phyloP scores from a whole-genome alignment of 805 yeast genomes.

The Candida anglica region DNA sequence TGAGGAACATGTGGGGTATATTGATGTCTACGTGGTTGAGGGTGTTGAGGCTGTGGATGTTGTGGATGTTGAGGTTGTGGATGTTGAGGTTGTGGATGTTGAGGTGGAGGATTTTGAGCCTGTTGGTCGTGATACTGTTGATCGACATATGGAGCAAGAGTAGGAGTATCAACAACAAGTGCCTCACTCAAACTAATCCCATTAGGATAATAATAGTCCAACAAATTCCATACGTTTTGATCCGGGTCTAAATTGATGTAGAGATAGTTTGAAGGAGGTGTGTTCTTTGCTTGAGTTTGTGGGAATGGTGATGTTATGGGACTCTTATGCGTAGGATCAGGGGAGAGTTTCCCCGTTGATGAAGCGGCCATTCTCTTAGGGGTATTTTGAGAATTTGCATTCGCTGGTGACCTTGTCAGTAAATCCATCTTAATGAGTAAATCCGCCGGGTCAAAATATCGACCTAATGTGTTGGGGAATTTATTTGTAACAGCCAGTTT shows the following conservation, averaged over 20 bases:
- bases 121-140: background rate
- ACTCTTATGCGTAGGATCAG: constrained; percentile 1
- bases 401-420: constrained; percentile 7
- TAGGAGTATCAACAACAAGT: constrained; percentile 52
- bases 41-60: no score
- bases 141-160: background rate
- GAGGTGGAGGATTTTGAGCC: constrained; percentile 5
- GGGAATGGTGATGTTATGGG: background rate
- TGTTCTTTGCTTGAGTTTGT: background rate
- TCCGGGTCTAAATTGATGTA: constrained; percentile 51
- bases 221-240: constrained; percentile 49
- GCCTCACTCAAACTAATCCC: constrained; percentile 70
- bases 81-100: no score
- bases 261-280: constrained; percentile 1
- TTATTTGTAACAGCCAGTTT: constrained; percentile 60
- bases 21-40: background rate
- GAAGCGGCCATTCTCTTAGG: constrained; percentile 1
- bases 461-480: constrained; percentile 64
- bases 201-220: constrained; percentile 59
- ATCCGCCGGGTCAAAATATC: constrained; percentile 68
- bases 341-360: constrained; percentile 1
- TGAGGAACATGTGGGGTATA: background rate
- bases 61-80: constrained; percentile 4
- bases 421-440: constrained; percentile 36
- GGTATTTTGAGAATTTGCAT: constrained; percentile 3